Percentiles rank a stretch among this genome's conserved stretches.
phyloP scores from a whole-genome alignment of 306 rosid species.

The Citrullus amarus region DNA sequence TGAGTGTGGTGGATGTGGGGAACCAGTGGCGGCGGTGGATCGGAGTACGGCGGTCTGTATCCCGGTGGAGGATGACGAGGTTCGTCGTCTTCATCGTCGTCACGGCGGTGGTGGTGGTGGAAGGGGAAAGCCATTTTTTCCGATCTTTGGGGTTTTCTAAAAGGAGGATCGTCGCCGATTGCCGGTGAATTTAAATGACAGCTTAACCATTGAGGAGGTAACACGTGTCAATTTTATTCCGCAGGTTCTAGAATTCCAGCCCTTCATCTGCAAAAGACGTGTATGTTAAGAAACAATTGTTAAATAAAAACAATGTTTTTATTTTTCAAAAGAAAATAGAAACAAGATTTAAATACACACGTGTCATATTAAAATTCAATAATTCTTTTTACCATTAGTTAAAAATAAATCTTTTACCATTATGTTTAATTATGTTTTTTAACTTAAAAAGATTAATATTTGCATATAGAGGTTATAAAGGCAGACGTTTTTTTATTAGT shows the following conservation, averaged over 20 bases:
- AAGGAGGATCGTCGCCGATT: not conserved
- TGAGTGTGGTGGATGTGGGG: not conserved
- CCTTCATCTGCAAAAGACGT: not conserved
- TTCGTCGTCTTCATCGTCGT: slow-evolving; percentile 3
- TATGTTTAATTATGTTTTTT: too few species aligned
- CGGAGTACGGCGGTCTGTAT: not conserved
- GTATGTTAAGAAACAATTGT: not conserved
- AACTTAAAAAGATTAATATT: too few species aligned
- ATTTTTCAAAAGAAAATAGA: too few species aligned
- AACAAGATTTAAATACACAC: not conserved
- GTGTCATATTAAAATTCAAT: not conserved
- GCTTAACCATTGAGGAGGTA: not conserved
- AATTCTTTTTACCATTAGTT: too few species aligned
- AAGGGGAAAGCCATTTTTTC: slow-evolving; percentile 30
- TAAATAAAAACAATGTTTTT: not conserved
- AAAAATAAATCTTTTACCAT: too few species aligned
- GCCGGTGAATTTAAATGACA: not conserved
- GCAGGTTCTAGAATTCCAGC: not conserved
- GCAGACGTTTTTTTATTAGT: too few species aligned
- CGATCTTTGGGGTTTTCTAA: not conserved
- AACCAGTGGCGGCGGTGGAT: slow-evolving; percentile 17
- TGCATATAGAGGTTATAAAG: too few species aligned
- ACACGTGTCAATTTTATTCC: not conserved
- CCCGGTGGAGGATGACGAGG: slow-evolving; percentile 25
- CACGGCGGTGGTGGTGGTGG: slow-evolving; percentile 23